phyloP scores from a whole-genome alignment of 768 basidiomycete species.

The Pulveroboletus ravenelii region DNA sequence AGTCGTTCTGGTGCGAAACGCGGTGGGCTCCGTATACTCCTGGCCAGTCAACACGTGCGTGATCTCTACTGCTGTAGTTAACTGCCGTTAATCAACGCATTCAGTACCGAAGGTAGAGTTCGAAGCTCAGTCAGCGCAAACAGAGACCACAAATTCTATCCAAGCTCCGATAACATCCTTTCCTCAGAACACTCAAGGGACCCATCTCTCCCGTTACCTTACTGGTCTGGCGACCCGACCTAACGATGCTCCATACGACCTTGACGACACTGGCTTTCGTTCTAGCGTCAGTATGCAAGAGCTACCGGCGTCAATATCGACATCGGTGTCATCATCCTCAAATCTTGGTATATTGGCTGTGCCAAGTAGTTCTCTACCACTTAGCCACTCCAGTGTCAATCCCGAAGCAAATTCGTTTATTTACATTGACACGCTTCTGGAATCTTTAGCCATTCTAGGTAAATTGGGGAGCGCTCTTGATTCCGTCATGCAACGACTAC shows the following conservation, averaged over 20 bases:
- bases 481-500: slow-evolving; percentile 73
- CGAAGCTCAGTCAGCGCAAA: slow-evolving; percentile 41
- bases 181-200: slow-evolving; percentile 39
- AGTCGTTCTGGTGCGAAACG: slow-evolving; percentile 92
- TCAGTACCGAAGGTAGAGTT: slow-evolving; percentile 67
- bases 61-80: not conserved
- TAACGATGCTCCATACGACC: slow-evolving; percentile 73
- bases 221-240: slow-evolving; percentile 62
- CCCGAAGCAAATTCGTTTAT: slow-evolving; percentile 91
- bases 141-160: slow-evolving; percentile 22
- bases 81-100: slow-evolving; percentile 6
- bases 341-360: slow-evolving; percentile 20
- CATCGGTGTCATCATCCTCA: slow-evolving; percentile 22
- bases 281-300: slow-evolving; percentile 19
- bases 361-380: slow-evolving; percentile 18
- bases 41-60: slow-evolving; percentile 72
- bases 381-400: slow-evolving; percentile 39
- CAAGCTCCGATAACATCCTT: slow-evolving; percentile 32
- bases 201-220: slow-evolving; percentile 59
- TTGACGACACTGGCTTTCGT: slow-evolving; percentile 40
- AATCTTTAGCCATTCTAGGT: slow-evolving; percentile 89
- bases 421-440: slow-evolving; percentile 89
- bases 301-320: slow-evolving; percentile 15
- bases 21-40: slow-evolving; percentile 84
- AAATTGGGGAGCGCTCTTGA: slow-evolving; percentile 84